Conservation (phyloP, 1,139 yeast genomes). For the Yamadazyma mexicana region DNA sequence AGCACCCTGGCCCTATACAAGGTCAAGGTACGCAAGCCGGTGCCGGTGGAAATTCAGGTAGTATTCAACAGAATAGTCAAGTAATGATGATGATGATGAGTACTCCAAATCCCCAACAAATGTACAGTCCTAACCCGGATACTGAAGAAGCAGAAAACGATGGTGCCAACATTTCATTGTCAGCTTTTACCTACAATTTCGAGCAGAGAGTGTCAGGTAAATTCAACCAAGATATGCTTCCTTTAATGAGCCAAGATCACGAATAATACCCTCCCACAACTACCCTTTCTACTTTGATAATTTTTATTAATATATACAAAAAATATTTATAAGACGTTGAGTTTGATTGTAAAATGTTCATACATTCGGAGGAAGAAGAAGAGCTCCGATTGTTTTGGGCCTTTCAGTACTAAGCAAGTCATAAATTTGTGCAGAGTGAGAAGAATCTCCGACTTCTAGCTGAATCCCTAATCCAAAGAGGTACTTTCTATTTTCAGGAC, state of each 20-base stretch:
- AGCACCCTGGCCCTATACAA: conserved; percentile 9
- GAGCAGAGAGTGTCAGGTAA: conserved; percentile 9
- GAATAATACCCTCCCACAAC: conserved; percentile 9
- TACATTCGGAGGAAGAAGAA: conserved; percentile 69
- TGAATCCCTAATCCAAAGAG: conserved; percentile 64
- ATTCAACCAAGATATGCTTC: conserved; percentile 8
- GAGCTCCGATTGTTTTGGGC: conserved; percentile 67
- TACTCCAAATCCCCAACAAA: conserved; percentile 41
- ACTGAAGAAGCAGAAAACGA: conserved; percentile 13
- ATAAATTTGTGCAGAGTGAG: conserved; percentile 67
- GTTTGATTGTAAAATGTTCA: conserved; percentile 18
- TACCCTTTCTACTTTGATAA: background rate
- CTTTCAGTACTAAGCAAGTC: conserved; percentile 80
- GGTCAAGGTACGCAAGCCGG: background rate
- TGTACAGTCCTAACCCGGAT: conserved; percentile 15
- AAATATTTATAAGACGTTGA: background rate
- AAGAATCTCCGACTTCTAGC: conserved; percentile 66
- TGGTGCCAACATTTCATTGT: conserved; percentile 13
- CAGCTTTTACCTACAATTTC: conserved; percentile 16
- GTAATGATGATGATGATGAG: conserved; percentile 42
- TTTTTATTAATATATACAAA: background rate
- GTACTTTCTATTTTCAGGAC: conserved; percentile 49
- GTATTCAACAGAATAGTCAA: conserved; percentile 16
- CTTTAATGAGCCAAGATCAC: conserved; percentile 10
- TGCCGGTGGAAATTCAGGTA: conserved; percentile 5